Evolutionary conservation across 176 grass and related monocot genomes (phyloP), one percentile per base, ranked within the genome.

Genomic region (Paspalum notatum): DNA sequence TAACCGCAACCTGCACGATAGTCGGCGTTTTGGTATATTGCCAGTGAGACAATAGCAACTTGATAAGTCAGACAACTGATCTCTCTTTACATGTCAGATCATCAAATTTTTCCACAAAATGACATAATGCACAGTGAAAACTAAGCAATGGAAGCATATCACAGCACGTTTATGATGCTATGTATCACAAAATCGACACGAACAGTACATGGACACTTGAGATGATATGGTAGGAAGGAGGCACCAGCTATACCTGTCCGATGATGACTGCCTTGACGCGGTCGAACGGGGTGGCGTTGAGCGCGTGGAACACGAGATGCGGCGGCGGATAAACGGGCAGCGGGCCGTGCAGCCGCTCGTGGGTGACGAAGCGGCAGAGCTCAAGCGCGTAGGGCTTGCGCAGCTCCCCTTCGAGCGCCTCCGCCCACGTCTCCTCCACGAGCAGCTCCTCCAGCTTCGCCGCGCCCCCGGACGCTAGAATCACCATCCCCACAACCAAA

Each of bases 211-310:
- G 54, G 2, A 10, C 54, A 57, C 21, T 11, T 24, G 15, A 9
- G 58, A 5, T 10, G 21, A 44, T 61, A 24, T 20, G 17, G 46
- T 12, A 79, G 58, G 32, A 60, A 51, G 32, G 52, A 58, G 13
- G 27, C 42, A 21, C 70, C 0, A 15, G 61, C 1, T 24, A 38
- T 89, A 98, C 96, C 90, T 98, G 95, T 39, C 95, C 95, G 61
- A 98, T 95, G 78, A 98, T 95, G 68, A 98, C 92, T 2, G 90
- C 95, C 80, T 95, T 98, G 66, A 98, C 86, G 41, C 80, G 58
- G 72, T 98, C 66, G 75, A 95, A 95, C 11, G 96, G 96, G 9
- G 92, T 95, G 17, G 88, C 70, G 49, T 98, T 89, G 27, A 98
- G 90, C 40, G 92, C 96, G 84, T 98, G 91, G 81, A 98, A 98